Evolutionary conservation across 1,139 yeast species (phyloP).

Genomic region (Lizanozyma gosingica): DNA sequence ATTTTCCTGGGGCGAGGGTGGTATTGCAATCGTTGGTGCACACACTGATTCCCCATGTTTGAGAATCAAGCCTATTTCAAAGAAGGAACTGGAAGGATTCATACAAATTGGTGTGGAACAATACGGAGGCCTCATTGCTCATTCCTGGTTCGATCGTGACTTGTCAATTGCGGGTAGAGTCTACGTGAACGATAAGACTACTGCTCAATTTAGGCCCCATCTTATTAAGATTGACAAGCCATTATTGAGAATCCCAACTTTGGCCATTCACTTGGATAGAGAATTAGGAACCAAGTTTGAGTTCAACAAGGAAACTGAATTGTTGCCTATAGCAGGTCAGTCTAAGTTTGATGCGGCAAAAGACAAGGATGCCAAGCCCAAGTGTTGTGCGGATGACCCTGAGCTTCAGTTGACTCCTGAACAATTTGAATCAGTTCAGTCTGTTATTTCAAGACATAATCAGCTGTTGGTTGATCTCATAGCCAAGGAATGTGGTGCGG

Average conservation of each 20-base stretch:
- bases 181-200: conserved; percentile 43
- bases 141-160: conserved; percentile 89
- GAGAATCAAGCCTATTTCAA: conserved; percentile 84
- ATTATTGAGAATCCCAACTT: conserved; percentile 80
- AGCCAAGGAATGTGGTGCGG: conserved; percentile 53
- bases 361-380: conserved; percentile 12
- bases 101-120: conserved; percentile 89
- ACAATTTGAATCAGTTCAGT: conserved; percentile 57
- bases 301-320: conserved; percentile 80
- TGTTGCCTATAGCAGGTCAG: conserved; percentile 83
- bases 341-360: conserved; percentile 25
- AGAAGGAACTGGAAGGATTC: conserved; percentile 64
- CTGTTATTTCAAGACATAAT: conserved; percentile 69
- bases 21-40: conserved; percentile 79
- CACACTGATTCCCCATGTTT: conserved; percentile 95
- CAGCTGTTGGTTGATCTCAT: conserved; percentile 57
- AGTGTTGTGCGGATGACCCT: conserved; percentile 40
- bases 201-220: conserved; percentile 49
- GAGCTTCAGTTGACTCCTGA: conserved; percentile 35
- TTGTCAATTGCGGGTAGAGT: conserved; percentile 89
- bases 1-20: conserved; percentile 72
- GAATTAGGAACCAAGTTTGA: conserved; percentile 73
- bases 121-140: conserved; percentile 95
- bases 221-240: conserved; percentile 79
- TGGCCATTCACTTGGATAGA: conserved; percentile 87